Conservation (phyloP, 225 moss, liverwort and hornwort genomes). For the Rhytidiadelphus loreus region DNA sequence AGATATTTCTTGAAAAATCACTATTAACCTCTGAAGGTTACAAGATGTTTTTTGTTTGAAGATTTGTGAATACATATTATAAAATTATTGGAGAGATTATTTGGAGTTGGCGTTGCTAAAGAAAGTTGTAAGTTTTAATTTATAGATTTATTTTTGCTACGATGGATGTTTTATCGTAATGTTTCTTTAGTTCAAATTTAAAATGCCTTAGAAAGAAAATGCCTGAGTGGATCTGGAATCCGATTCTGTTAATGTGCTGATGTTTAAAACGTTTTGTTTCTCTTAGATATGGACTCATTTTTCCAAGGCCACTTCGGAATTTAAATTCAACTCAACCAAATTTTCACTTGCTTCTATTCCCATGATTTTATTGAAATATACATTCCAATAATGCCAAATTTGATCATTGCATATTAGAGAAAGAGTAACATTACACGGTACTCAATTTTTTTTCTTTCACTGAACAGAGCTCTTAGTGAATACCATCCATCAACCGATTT, state of each 20-base stretch:
- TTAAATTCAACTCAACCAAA: neutral
- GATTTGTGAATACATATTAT: neutral
- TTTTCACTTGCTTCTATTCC: neutral
- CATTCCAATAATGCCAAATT: neutral
- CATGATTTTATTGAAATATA: neutral
- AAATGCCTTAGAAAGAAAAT: too few relatives aligned
- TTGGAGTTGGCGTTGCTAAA: neutral
- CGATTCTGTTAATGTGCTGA: neutral
- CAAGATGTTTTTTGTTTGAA: neutral
- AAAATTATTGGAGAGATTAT: neutral
- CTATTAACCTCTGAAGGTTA: neutral
- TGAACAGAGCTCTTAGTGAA: neutral
- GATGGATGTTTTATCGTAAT: neutral
- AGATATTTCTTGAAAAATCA: neutral
- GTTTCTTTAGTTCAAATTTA: neutral
- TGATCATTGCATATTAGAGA: neutral
- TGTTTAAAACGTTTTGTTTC: neutral
- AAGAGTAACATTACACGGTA: neutral
- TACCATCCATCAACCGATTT: neutral
- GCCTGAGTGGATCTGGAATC: too few relatives aligned
- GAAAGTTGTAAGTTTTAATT: neutral
- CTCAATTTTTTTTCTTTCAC: too few relatives aligned
- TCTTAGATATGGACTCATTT: neutral
- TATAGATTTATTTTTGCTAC: neutral
- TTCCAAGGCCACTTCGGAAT: neutral